Base-by-base conservation (phyloP, 345 rosid species). In the Boechera retrofracta region DNA sequence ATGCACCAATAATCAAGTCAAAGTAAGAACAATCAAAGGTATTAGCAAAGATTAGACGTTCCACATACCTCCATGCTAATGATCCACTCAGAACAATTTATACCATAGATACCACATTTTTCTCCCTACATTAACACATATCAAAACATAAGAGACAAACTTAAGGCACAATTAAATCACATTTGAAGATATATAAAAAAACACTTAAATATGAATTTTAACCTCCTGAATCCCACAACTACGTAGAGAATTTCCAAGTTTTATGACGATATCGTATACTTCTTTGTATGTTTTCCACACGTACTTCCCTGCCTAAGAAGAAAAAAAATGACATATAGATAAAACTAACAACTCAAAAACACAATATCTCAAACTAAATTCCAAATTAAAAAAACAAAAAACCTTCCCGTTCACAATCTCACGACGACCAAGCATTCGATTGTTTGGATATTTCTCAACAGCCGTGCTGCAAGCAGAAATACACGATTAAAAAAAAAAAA, bases 101-200 rank as follows among this genome's bases (percentile, higher is more conserved):
- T 88, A 61, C 98, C 98, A 62, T 80, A 92, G 65, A 90, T 87
- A 57, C 98, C 96, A 76, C 98, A 92, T 83, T 86, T 89, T 4
- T 64, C 90, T 67, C 90, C 85, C 98, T 92, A 76, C 53, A 78
- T 55, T 67, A 55, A 41, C 56, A 75, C 59, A 67, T 44, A 26
- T 32, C 6, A 51, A 12, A 51, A 21, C 15, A 51, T 16, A 51
- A 51, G 11, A 18, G 5, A 51, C 9, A 32, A 39, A 13, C 1
- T n/a, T 41, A 52, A 29, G 44, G 8, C 24, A 71, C 65, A 55
- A 8, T 31, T 64, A 3, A 38, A 47, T 12, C 18, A 45, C 5
- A 38, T 57, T 11, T 36, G 28, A 55, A 2, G 9, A 15, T n/a
- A 51, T 51, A n/a, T 12, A 44, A 10, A 3, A 26, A 2, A 48